Conservation (phyloP, 306 rosid genomes). For the Lablab purpureus region DNA sequence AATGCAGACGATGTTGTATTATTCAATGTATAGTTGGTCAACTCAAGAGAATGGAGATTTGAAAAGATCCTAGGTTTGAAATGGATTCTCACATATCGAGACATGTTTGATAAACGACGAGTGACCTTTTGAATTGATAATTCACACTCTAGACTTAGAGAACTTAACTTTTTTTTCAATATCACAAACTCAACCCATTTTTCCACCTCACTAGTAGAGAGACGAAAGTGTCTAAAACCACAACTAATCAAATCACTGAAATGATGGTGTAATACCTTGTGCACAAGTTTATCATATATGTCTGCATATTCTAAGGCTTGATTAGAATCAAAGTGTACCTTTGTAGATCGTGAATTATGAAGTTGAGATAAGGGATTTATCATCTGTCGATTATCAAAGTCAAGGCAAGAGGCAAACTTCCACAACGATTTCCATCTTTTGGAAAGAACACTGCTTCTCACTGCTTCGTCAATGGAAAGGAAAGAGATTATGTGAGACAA, state of each 20-base stretch:
- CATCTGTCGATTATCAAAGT: background rate
- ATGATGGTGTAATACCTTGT: background rate
- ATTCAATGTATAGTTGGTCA: background rate
- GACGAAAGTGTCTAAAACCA: background rate
- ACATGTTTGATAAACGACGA: background rate
- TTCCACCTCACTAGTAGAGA: background rate
- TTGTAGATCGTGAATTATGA: background rate
- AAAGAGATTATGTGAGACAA: background rate
- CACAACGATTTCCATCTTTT: background rate
- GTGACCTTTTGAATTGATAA: background rate
- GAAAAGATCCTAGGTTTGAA: slow-evolving; percentile 26
- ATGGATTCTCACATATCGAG: background rate
- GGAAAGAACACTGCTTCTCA: background rate
- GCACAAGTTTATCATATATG: background rate
- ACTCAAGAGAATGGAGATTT: slow-evolving; percentile 18
- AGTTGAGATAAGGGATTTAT: background rate
- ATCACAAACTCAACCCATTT: background rate
- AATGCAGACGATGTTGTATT: background rate
- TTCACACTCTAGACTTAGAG: slow-evolving; percentile 28
- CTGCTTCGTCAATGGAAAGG: background rate
- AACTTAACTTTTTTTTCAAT: background rate
- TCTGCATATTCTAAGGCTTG: background rate
- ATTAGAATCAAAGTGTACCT: background rate
- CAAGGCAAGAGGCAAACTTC: background rate
- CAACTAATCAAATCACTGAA: background rate